Percentiles rank a stretch among this genome's conserved stretches.
phyloP scores from a whole-genome alignment of 257 asterid genomes.

The Avicennia marina region DNA sequence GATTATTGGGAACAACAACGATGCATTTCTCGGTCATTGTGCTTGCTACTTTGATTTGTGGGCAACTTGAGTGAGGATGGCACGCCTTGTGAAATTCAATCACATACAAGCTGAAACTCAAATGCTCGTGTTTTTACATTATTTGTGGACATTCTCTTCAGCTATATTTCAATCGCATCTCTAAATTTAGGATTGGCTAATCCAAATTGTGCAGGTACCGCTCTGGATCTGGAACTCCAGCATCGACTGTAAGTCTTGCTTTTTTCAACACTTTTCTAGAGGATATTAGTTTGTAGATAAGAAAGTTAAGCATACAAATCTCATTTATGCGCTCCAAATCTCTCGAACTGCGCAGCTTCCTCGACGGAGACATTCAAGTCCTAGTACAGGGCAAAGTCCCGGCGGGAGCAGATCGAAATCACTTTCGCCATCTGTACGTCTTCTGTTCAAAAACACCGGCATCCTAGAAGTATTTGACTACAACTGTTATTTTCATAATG shows the following conservation, averaged over 20 bases:
- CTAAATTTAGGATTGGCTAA: not conserved
- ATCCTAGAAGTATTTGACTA: not conserved
- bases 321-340: not conserved
- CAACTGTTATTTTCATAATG: not conserved
- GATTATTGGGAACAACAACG: too few relatives aligned
- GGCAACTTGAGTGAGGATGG: too few relatives aligned
- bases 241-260: conserved; percentile 37
- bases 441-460: too few relatives aligned
- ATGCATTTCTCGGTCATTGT: too few relatives aligned
- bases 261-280: not conserved
- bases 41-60: too few relatives aligned
- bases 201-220: conserved; percentile 40
- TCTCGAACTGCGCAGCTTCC: conserved; percentile 23
- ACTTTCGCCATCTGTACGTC: conserved; percentile 34
- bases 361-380: conserved; percentile 18
- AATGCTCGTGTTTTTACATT: too few relatives aligned
- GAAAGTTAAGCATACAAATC: not conserved
- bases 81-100: too few relatives aligned
- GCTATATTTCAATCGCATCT: too few relatives aligned
- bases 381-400: conserved; percentile 20
- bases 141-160: too few relatives aligned
- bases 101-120: too few relatives aligned
- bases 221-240: conserved; percentile 44
- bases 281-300: too few relatives aligned
- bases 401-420: conserved; percentile 40